Conservation (phyloP, 345 rosid genomes). For the Moricandia arvensis region DNA sequence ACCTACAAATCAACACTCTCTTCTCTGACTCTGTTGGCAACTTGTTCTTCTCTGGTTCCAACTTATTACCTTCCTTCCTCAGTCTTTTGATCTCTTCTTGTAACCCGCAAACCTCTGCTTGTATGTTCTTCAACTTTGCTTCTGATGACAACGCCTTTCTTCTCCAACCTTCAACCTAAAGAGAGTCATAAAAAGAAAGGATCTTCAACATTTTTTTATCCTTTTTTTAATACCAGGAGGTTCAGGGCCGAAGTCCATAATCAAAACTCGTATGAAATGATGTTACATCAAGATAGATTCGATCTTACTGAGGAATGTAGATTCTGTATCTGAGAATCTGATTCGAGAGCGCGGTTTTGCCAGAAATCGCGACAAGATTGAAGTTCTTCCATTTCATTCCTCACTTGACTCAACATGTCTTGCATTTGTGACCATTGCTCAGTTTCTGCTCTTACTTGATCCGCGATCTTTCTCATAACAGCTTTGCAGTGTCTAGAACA, state of each 20-base stretch:
- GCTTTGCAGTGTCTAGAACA: constrained; percentile 85
- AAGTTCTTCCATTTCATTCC: constrained; percentile 89
- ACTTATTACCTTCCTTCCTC: constrained; percentile 36
- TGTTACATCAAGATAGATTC: background rate
- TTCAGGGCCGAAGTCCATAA: background rate
- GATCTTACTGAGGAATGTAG: constrained; percentile 45
- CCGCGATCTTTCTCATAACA: constrained; percentile 58
- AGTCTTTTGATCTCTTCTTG: constrained; percentile 46
- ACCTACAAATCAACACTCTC: constrained; percentile 65
- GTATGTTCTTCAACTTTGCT: constrained; percentile 48
- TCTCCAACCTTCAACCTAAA: constrained; percentile 75
- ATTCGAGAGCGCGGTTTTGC: constrained; percentile 75
- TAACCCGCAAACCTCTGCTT: constrained; percentile 44
- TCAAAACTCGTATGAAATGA: background rate
- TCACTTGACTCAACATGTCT: constrained; percentile 78
- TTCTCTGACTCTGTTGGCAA: constrained; percentile 69
- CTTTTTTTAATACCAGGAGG: background rate
- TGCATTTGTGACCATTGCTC: constrained; percentile 99
- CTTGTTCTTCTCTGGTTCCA: constrained; percentile 27
- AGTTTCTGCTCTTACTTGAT: constrained; percentile 86
- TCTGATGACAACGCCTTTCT: constrained; percentile 58
- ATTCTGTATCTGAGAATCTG: constrained; percentile 59
- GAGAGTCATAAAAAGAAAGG: background rate
- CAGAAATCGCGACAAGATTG: constrained; percentile 84
- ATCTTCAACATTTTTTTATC: background rate